These are phyloP conservation scores for Chaetomiaceae sp. DNA, from an alignment of 2,329 filamentous ascomycete genomes.

Conservation along the genomic window DNA sequence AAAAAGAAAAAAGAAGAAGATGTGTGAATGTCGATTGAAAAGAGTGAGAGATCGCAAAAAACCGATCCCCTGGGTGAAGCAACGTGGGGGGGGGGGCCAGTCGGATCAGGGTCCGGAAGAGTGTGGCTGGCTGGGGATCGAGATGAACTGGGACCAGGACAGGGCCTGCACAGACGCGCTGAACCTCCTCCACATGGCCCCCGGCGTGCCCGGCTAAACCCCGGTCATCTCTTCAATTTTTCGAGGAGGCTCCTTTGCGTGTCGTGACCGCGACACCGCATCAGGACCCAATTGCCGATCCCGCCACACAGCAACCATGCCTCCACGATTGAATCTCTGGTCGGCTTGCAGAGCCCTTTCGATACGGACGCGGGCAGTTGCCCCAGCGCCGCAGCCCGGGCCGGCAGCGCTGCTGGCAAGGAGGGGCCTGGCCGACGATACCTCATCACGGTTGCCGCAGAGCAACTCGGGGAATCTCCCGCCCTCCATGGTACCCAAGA, in stretches of 20 bases:
- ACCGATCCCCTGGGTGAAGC: no score
- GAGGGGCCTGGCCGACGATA: conserved; percentile 11
- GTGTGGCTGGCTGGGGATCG: not conserved
- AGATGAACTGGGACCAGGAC: not conserved
- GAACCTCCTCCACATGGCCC: not conserved
- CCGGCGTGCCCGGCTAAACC: conserved; percentile 16
- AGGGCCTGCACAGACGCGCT: no score
- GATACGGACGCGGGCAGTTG: conserved; percentile 35
- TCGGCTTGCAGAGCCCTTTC: conserved; percentile 40
- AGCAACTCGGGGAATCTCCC: conserved; percentile 4
- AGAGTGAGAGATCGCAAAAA: no score
- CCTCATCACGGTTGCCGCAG: conserved; percentile 4
- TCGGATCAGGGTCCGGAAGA: not conserved
- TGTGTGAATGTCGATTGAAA: no score
- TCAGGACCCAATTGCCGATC: conserved; percentile 5
- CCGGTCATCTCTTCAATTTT: conserved; percentile 18
- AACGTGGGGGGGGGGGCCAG: not conserved
- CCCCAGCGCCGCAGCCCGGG: conserved; percentile 17
- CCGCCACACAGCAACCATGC: conserved; percentile 39
- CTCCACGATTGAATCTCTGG: conserved; percentile 50
- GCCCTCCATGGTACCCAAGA: conserved; percentile 6
- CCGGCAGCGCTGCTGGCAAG: conserved; percentile 6
- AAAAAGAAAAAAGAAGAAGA: no score
- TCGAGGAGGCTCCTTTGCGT: conserved; percentile 5
- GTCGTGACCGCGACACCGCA: conserved; percentile 3